A percentile compares a stretch with the other conserved stretches of the same genome.
phyloP scores from a whole-genome alignment of 1,139 yeast genomes.

The Blastobotrys elegans region DNA sequence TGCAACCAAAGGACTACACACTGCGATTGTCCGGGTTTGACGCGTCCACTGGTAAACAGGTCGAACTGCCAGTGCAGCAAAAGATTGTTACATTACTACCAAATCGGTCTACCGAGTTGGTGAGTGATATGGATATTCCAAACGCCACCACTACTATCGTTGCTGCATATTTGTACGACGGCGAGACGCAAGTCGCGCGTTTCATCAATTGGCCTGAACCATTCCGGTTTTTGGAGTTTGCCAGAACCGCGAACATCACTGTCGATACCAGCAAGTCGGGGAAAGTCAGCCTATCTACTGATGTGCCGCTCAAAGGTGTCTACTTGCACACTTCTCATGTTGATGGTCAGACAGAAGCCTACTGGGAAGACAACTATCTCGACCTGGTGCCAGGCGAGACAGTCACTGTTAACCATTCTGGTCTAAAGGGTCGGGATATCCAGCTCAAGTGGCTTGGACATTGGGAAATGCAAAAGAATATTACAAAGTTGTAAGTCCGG shows the following conservation, averaged over 20 bases:
- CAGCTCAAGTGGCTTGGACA: slow-evolving; percentile 18
- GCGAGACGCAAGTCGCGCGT: slow-evolving; percentile 12
- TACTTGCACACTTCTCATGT: slow-evolving; percentile 15
- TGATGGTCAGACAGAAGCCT: slow-evolving; percentile 18
- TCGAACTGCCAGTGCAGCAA: slow-evolving; percentile 13
- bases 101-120: slow-evolving; percentile 35
- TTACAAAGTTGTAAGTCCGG: not conserved
- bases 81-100: slow-evolving; percentile 24
- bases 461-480: slow-evolving; percentile 15
- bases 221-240: slow-evolving; percentile 18
- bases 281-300: slow-evolving; percentile 12
- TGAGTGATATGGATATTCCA: slow-evolving; percentile 11
- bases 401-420: slow-evolving; percentile 13
- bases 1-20: slow-evolving; percentile 21
- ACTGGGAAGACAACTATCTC: slow-evolving; percentile 21
- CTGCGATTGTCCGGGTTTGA: slow-evolving; percentile 33
- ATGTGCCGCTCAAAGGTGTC: slow-evolving; percentile 20
- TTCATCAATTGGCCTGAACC: slow-evolving; percentile 24
- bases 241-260: slow-evolving; percentile 9
- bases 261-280: slow-evolving; percentile 5
- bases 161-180: slow-evolving; percentile 14
- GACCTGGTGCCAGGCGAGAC: slow-evolving; percentile 21
- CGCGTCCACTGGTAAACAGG: slow-evolving; percentile 31
- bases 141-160: slow-evolving; percentile 13
- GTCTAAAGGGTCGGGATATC: slow-evolving; percentile 16